Conservation (phyloP, 2,329 filamentous ascomycete species). For the Colletotrichum sp. region DNA sequence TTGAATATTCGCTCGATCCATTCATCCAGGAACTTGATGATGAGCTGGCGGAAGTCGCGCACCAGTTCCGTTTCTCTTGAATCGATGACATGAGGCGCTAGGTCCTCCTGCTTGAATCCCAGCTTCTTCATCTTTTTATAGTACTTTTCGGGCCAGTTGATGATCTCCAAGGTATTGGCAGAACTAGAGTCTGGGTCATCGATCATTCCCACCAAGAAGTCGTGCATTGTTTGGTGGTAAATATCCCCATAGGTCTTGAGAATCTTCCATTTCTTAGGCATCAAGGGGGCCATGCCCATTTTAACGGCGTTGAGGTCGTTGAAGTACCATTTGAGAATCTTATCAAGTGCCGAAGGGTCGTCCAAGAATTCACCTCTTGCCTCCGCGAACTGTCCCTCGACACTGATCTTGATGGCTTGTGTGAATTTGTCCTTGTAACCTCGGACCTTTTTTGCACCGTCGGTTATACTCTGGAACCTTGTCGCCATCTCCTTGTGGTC, state of each 20-base stretch:
- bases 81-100: constrained; percentile 87
- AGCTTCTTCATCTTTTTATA: constrained; percentile 95
- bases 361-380: constrained; percentile 78
- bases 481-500: constrained; percentile 95
- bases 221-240: constrained; percentile 95
- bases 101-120: constrained; percentile 76
- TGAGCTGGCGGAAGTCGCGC: constrained; percentile 91
- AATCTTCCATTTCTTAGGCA: constrained; percentile 97
- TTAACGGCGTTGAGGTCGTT: constrained; percentile 96
- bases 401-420: constrained; percentile 75
- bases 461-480: constrained; percentile 93
- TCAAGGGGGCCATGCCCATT: constrained; percentile 86
- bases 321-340: constrained; percentile 94
- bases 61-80: constrained; percentile 89
- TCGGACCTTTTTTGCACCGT: constrained; percentile 87
- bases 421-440: constrained; percentile 98
- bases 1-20: constrained; percentile 95
- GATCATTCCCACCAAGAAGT: constrained; percentile 83
- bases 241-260: constrained; percentile 88
- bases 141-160: constrained; percentile 95
- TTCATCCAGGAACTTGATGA: constrained; percentile 93
- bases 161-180: constrained; percentile 86
- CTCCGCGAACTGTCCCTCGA: constrained; percentile 75
- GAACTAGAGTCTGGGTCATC: constrained; percentile 86
- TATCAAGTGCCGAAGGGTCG: constrained; percentile 83